These are phyloP conservation scores for Solioccasus polychromus DNA, from an alignment of 768 basidiomycete genomes.

Conservation along the genomic window DNA sequence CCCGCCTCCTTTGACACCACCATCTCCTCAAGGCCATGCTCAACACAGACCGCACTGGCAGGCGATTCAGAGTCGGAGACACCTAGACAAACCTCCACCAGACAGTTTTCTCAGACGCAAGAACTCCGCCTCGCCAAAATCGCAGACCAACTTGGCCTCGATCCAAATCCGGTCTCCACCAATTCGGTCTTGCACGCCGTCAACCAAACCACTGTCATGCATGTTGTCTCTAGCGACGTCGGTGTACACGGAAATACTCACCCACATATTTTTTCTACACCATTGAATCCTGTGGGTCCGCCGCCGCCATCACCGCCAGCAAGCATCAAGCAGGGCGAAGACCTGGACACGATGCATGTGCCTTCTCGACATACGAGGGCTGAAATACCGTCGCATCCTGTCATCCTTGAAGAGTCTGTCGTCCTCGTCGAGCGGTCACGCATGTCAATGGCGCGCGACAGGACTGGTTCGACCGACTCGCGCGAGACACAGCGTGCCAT, in stretches of 20 bases:
- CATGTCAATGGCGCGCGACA: slow-evolving; percentile 20
- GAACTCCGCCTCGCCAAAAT: slow-evolving; percentile 57
- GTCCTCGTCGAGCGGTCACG: slow-evolving; percentile 14
- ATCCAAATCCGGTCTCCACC: slow-evolving; percentile 33
- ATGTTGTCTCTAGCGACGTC: slow-evolving; percentile 27
- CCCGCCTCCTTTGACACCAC: slow-evolving; percentile 21
- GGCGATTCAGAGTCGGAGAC: slow-evolving; percentile 25
- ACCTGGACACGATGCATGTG: slow-evolving; percentile 28
- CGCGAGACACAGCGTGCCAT: slow-evolving; percentile 16
- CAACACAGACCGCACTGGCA: slow-evolving; percentile 30
- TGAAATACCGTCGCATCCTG: slow-evolving; percentile 20
- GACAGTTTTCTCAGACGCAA: slow-evolving; percentile 32
- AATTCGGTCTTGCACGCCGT: slow-evolving; percentile 35
- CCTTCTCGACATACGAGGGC: slow-evolving; percentile 21
- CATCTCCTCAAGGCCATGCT: slow-evolving; percentile 36
- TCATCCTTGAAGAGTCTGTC: slow-evolving; percentile 36
- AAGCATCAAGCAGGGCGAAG: slow-evolving; percentile 31
- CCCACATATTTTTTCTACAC: background rate
- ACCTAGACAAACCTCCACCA: slow-evolving; percentile 32
- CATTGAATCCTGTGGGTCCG: slow-evolving; percentile 38
- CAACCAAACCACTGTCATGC: slow-evolving; percentile 33
- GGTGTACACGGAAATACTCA: slow-evolving; percentile 7
- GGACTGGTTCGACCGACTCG: slow-evolving; percentile 31
- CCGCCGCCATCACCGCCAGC: slow-evolving; percentile 56
- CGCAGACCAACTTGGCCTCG: slow-evolving; percentile 46